Evolutionary conservation across 2,329 filamentous ascomycete genomes (phyloP), one percentile per base, ranked within the genome.

Genomic region (Coniochaeta sp.): DNA sequence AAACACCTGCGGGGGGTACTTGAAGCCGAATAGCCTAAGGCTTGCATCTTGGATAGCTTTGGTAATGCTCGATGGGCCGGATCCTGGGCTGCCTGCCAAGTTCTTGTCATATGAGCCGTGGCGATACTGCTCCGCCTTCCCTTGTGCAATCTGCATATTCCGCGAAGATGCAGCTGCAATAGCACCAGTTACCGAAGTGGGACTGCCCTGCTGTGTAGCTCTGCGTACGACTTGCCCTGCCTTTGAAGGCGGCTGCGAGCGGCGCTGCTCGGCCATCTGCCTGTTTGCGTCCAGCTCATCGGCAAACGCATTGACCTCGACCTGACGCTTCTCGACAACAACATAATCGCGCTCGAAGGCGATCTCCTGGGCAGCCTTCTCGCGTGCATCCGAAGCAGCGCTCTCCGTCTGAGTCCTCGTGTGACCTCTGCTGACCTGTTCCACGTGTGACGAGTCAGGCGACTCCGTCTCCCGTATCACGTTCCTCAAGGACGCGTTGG

Each of bases 11-110:
- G 85, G 79, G 6, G 85, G 81, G 45, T 86, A 82, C 57, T 82
- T 86, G 64, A 89, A 79, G 8, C 87, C 87, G 59, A 89, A 86
- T 0, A 89, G 68, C 45, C 89, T 78, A 33, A 83, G 68, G 63
- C 91, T 96, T 18, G 94, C 94, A 74, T 95, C 91, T 59, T 95
- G 92, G 52, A 99, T 86, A 1, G 92, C 94, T 67, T 96, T 96
- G 14, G 91, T 91, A 50, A 99, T 91, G 49, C 91, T 91, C 27
- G 91, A 96, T 10, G 91, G 91, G 6, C 91, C 85, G 8, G 89
- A 94, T 38, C 72, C 67, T 2, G 81, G 71, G 75, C 86, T 72
- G 24, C 84, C 85, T 60, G 91, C 91, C 35, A 89, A 77, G 20
- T 66, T 68, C 62, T 87, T 81, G 57, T 95, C 91, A 63, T 91